Percentiles rank a stretch among this genome's conserved stretches.
These are phyloP conservation scores for Xylariaceae sp. DNA, from an alignment of 2,329 filamentous ascomycete genomes.

Conservation along the genomic window DNA sequence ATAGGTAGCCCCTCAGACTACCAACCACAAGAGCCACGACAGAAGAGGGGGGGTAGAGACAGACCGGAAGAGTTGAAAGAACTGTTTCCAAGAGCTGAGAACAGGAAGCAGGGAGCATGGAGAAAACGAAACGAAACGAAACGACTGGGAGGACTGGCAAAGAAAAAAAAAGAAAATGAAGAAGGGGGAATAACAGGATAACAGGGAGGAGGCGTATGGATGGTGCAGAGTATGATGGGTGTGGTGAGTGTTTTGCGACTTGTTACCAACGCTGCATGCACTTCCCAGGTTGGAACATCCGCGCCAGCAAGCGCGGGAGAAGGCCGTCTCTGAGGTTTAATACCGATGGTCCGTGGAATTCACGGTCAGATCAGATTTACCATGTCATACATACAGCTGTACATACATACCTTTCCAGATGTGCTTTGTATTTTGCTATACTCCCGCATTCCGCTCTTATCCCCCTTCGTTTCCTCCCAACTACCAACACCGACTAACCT, in stretches of 20 bases:
- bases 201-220: neutral
- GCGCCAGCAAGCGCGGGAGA: conserved; percentile 6
- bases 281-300: conserved; percentile 8
- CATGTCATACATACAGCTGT: conserved; percentile 10
- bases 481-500: too few relatives aligned
- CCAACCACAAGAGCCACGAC: too few relatives aligned
- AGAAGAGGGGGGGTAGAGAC: too few relatives aligned
- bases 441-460: conserved; percentile 4
- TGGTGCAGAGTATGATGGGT: neutral
- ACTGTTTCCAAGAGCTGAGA: too few relatives aligned
- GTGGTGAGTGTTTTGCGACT: conserved; percentile 10
- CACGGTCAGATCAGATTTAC: conserved; percentile 9
- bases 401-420: conserved; percentile 9
- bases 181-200: neutral
- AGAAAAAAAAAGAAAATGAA: neutral
- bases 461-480: neutral
- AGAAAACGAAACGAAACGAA: too few relatives aligned
- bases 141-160: too few relatives aligned
- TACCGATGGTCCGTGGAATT: conserved; percentile 5
- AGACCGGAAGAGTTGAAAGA: too few relatives aligned
- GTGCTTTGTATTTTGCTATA: conserved; percentile 4
- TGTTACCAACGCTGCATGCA: conserved; percentile 15
- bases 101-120: too few relatives aligned
- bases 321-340: conserved; percentile 9
- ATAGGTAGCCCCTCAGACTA: conserved; percentile 1